Conservation (phyloP, 2,329 filamentous ascomycete genomes). For the Stagonosporopsis vannaccii region DNA sequence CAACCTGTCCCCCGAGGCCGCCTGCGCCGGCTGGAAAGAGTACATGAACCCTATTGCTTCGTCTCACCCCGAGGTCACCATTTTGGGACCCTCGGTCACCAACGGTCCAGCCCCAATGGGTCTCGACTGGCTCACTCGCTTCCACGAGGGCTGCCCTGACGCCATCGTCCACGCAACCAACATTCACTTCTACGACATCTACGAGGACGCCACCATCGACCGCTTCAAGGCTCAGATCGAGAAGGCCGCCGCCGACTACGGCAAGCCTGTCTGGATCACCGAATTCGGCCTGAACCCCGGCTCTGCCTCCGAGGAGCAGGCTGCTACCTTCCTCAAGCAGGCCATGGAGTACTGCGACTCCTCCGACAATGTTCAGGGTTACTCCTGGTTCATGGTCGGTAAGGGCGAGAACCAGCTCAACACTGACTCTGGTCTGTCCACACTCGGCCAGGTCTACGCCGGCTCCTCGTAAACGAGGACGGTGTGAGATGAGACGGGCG, state of each 20-base stretch:
- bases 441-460: slow-evolving; percentile 39
- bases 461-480: slow-evolving; percentile 18
- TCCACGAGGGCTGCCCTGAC: slow-evolving; percentile 43
- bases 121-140: slow-evolving; percentile 43
- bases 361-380: slow-evolving; percentile 40
- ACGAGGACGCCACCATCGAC: slow-evolving; percentile 35
- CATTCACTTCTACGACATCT: slow-evolving; percentile 52
- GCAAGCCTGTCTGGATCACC: slow-evolving; percentile 48
- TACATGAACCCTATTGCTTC: slow-evolving; percentile 44
- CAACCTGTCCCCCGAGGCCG: slow-evolving; percentile 42
- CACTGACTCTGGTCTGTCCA: slow-evolving; percentile 25
- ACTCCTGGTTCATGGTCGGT: slow-evolving; percentile 50
- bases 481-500: slow-evolving; percentile 4
- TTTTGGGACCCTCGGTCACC: slow-evolving; percentile 46
- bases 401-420: slow-evolving; percentile 41
- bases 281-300: slow-evolving; percentile 49
- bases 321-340: slow-evolving; percentile 45
- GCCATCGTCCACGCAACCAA: slow-evolving; percentile 46
- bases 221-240: slow-evolving; percentile 52
- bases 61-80: slow-evolving; percentile 39
- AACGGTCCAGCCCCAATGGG: slow-evolving; percentile 37
- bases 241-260: slow-evolving; percentile 37
- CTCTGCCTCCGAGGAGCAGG: slow-evolving; percentile 36
- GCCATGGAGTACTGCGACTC: slow-evolving; percentile 45
- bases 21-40: slow-evolving; percentile 41